Percentiles rank a stretch among this genome's conserved stretches.
phyloP scores from a whole-genome alignment of 345 rosid species.

The Pelargonium nanum region DNA sequence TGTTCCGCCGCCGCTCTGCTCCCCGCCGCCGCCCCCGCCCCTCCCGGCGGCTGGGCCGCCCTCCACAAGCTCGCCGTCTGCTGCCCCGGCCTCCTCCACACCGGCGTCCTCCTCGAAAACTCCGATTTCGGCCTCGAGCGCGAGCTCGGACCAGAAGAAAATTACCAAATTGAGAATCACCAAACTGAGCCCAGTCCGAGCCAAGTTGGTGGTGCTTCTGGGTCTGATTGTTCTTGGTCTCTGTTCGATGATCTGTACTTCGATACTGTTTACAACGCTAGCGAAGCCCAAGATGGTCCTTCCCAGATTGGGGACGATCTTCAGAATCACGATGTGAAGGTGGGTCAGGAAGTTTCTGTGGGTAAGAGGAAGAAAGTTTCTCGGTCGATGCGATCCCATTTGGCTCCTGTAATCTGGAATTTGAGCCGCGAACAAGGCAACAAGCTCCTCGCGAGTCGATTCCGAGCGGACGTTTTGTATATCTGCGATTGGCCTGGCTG shows the following conservation, averaged over 20 bases:
- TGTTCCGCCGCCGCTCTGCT: no score
- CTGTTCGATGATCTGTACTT: slow-evolving; percentile 69
- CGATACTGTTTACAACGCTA: slow-evolving; percentile 47
- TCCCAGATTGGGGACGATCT: not conserved
- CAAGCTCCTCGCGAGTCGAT: slow-evolving; percentile 80
- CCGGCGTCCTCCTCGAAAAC: slow-evolving; percentile 80
- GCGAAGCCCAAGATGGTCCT: slow-evolving; percentile 27
- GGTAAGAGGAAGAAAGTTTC: slow-evolving; percentile 41
- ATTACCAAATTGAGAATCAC: slow-evolving; percentile 16
- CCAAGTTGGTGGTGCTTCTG: not conserved
- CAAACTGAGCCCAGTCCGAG: slow-evolving; percentile 3
- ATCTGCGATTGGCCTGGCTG: slow-evolving; percentile 96
- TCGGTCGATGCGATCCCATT: slow-evolving; percentile 48
- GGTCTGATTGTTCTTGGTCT: slow-evolving; percentile 44
- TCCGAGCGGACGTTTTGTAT: slow-evolving; percentile 74
- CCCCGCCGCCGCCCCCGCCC: slow-evolving; percentile 17
- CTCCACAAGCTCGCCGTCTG: slow-evolving; percentile 75
- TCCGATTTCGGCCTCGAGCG: slow-evolving; percentile 93
- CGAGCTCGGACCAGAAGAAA: slow-evolving; percentile 69
- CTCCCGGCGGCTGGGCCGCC: slow-evolving; percentile 65
- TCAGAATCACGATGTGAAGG: no score
- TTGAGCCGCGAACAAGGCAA: slow-evolving; percentile 82
- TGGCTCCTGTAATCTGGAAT: slow-evolving; percentile 65
- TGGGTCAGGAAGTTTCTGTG: slow-evolving; percentile 8
- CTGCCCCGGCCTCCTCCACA: slow-evolving; percentile 81